Percentiles rank a stretch among this genome's conserved stretches.
Conservation (phyloP, 495 filamentous ascomycete genomes). For the Hyaloscypha hepaticicola region DNA sequence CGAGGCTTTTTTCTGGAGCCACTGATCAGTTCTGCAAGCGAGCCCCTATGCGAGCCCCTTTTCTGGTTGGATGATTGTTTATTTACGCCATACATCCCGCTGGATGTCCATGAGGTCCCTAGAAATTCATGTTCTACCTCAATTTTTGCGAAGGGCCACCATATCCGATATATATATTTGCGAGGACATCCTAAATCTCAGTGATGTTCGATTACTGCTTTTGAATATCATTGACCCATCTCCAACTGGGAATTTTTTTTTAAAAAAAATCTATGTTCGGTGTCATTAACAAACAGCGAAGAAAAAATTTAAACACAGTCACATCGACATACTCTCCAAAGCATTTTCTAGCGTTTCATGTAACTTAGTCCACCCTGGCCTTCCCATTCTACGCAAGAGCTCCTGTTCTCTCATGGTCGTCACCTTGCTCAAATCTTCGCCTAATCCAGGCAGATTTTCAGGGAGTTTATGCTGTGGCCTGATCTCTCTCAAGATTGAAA, state of each 20-base stretch:
- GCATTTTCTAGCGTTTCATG: not conserved
- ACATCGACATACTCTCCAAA: not conserved
- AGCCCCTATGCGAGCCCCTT: not conserved
- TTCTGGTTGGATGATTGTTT: not conserved
- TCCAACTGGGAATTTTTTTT: too few species aligned
- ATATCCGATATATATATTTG: too few species aligned
- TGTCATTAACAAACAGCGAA: too few species aligned
- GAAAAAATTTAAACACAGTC: not conserved
- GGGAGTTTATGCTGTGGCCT: not conserved
- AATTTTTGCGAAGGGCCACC: too few species aligned
- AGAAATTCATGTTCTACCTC: not conserved
- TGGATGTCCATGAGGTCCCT: not conserved
- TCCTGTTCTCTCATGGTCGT: not conserved
- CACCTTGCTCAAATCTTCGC: slow-evolving; percentile 1
- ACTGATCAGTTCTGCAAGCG: not conserved
- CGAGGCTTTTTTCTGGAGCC: not conserved
- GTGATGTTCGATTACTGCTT: too few species aligned
- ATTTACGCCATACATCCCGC: too few species aligned
- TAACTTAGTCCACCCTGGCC: not conserved
- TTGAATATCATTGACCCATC: too few species aligned
- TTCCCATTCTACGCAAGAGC: not conserved
- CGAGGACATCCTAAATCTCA: too few species aligned
- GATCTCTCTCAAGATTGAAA: slow-evolving; percentile 7
- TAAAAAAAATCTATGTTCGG: too few species aligned
- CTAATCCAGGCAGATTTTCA: not conserved